These are phyloP conservation scores for Panaeolus cyanescens DNA, from an alignment of 768 basidiomycete genomes.

Conservation along the genomic window DNA sequence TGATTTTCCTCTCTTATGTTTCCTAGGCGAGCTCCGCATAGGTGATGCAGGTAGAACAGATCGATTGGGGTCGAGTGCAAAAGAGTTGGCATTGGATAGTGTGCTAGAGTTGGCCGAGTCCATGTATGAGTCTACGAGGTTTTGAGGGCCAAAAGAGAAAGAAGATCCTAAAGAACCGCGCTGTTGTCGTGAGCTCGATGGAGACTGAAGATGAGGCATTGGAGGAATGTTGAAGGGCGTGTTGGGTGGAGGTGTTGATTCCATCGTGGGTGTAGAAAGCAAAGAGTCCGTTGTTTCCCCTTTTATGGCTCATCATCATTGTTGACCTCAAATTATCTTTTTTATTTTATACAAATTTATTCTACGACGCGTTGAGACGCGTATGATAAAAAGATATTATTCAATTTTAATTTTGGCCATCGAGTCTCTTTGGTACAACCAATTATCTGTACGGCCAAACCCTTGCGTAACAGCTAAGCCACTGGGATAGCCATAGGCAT, in stretches of 20 bases:
- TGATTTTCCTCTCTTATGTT: constrained; percentile 55
- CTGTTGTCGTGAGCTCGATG: constrained; percentile 57
- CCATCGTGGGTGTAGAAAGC: constrained; percentile 25
- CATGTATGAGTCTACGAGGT: constrained; percentile 69
- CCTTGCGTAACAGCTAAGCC: constrained; percentile 20
- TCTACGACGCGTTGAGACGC: too few species aligned
- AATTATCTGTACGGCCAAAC: constrained; percentile 13
- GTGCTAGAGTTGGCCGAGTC: constrained; percentile 61
- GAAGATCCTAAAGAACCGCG: constrained; percentile 76
- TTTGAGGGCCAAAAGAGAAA: constrained; percentile 83
- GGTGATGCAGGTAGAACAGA: constrained; percentile 79
- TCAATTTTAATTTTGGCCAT: constrained; percentile 16
- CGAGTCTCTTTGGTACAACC: constrained; percentile 14
- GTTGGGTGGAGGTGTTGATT: constrained; percentile 52
- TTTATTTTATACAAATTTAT: not conserved
- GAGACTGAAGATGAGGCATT: constrained; percentile 54
- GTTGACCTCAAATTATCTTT: not conserved
- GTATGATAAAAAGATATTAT: not conserved
- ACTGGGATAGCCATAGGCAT: constrained; percentile 44
- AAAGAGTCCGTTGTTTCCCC: not conserved
- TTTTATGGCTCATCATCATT: not conserved
- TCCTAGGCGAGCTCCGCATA: constrained; percentile 63
- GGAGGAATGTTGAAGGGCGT: constrained; percentile 43
- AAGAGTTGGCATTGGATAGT: constrained; percentile 51
- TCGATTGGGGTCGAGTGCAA: constrained; percentile 75